These are phyloP conservation scores for Alternaria dauci DNA, from an alignment of 2,329 filamentous ascomycete genomes.

Conservation along the genomic window DNA sequence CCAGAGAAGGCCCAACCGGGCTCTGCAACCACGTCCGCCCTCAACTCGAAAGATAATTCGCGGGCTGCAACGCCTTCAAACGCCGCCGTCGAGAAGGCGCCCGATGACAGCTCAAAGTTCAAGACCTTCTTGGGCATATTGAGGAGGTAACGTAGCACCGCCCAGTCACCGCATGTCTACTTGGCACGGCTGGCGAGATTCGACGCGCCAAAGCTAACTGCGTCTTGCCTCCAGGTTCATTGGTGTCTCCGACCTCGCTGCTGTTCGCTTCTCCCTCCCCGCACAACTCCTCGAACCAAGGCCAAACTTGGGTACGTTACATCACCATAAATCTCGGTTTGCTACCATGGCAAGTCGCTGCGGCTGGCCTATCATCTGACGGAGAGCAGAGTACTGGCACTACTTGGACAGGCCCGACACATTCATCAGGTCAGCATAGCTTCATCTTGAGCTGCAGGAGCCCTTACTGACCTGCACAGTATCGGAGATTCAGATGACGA, in stretches of 20 bases:
- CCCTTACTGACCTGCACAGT: slow-evolving; percentile 56
- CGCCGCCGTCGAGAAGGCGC: slow-evolving; percentile 61
- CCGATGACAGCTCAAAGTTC: slow-evolving; percentile 86
- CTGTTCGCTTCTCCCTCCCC: slow-evolving; percentile 94
- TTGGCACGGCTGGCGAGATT: background rate
- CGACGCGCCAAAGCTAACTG: slow-evolving; percentile 19
- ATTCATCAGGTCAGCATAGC: slow-evolving; percentile 68
- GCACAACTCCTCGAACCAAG: slow-evolving; percentile 95
- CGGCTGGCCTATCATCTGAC: slow-evolving; percentile 31
- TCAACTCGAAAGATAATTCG: slow-evolving; percentile 47
- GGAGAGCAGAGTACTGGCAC: slow-evolving; percentile 86
- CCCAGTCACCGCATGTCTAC: background rate
- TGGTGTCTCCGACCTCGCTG: slow-evolving; percentile 92
- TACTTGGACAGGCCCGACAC: slow-evolving; percentile 95
- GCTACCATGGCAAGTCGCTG: background rate
- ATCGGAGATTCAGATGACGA: slow-evolving; percentile 90
- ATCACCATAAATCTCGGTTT: background rate
- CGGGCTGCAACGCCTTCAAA: slow-evolving; percentile 47
- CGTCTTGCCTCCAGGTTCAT: slow-evolving; percentile 74
- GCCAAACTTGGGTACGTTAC: slow-evolving; percentile 78
- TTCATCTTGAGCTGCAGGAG: background rate
- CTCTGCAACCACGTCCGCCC: slow-evolving; percentile 40
- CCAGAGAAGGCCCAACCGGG: slow-evolving; percentile 37
- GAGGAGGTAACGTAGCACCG: slow-evolving; percentile 70
- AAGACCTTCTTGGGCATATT: slow-evolving; percentile 88